phyloP scores from a whole-genome alignment of 306 rosid genomes.

The Myrica gale region DNA sequence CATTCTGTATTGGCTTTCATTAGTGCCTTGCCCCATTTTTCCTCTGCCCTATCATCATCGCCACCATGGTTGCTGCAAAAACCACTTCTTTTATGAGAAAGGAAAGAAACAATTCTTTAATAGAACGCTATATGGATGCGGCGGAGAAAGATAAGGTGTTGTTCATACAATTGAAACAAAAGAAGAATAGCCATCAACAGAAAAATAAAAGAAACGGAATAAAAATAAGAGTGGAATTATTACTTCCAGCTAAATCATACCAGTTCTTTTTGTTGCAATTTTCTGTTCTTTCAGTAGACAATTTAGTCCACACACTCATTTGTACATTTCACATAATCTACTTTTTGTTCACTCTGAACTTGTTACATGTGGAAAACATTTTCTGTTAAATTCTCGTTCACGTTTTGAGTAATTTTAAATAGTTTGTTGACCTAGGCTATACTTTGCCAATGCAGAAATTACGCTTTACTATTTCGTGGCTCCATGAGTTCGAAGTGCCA shows the following conservation, averaged over 20 bases:
- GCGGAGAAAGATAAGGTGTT: neutral
- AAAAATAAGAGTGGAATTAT: neutral
- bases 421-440: neutral
- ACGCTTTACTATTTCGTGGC: constrained; percentile 65
- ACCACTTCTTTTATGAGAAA: neutral
- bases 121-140: neutral
- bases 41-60: neutral
- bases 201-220: neutral
- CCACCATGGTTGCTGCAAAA: neutral
- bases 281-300: neutral
- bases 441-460: constrained; percentile 45
- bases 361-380: neutral
- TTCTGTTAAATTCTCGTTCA: neutral
- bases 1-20: neutral
- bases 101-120: neutral
- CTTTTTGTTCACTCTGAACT: neutral
- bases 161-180: neutral
- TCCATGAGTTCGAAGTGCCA: constrained; percentile 66
- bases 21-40: neutral
- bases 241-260: neutral
- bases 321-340: neutral
- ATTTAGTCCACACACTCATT: neutral
- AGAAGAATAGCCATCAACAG: neutral
- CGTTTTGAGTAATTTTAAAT: neutral
- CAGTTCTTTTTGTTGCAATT: neutral